phyloP scores from a whole-genome alignment of 371 early-diverging fungal species.

The Spraguea lophii region DNA sequence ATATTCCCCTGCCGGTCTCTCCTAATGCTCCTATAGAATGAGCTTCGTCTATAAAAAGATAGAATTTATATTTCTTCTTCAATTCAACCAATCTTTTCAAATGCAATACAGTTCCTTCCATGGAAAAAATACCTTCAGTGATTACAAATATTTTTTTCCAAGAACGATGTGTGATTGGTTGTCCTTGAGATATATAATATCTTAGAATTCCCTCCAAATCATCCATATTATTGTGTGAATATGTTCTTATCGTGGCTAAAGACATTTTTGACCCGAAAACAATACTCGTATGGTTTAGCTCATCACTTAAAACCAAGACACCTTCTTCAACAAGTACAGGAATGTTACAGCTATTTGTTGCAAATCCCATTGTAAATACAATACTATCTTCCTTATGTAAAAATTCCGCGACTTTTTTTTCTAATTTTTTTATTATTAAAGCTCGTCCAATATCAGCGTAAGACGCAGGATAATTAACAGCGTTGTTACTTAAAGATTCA shows the following conservation, averaged over 20 bases:
- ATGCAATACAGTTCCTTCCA: slow-evolving; percentile 84
- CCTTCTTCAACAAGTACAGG: slow-evolving; percentile 72
- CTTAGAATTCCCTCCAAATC: slow-evolving; percentile 66
- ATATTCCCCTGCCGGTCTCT: slow-evolving; percentile 72
- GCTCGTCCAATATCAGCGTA: slow-evolving; percentile 47
- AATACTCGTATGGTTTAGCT: slow-evolving; percentile 82
- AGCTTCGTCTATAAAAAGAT: slow-evolving; percentile 93
- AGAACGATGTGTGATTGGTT: slow-evolving; percentile 84
- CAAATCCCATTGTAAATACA: slow-evolving; percentile 88
- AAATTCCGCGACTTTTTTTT: slow-evolving; percentile 74
- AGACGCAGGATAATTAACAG: slow-evolving; percentile 48
- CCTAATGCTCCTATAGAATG: slow-evolving; percentile 94
- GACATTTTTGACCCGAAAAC: slow-evolving; percentile 79
- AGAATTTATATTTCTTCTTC: slow-evolving; percentile 84
- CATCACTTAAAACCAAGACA: slow-evolving; percentile 77
- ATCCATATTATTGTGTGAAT: slow-evolving; percentile 68
- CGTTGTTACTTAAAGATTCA: slow-evolving; percentile 47
- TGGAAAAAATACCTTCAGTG: slow-evolving; percentile 90
- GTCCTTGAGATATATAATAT: slow-evolving; percentile 80
- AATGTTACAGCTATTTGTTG: slow-evolving; percentile 85
- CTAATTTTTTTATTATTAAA: slow-evolving; percentile 57
- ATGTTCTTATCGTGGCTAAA: slow-evolving; percentile 75
- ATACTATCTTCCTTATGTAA: slow-evolving; percentile 75
- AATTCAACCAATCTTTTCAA: slow-evolving; percentile 69
- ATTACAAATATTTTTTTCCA: slow-evolving; percentile 94